A percentile compares a stretch with the other conserved stretches of the same genome.
Conservation (phyloP, 1,139 yeast species). For the Candida sojae region DNA sequence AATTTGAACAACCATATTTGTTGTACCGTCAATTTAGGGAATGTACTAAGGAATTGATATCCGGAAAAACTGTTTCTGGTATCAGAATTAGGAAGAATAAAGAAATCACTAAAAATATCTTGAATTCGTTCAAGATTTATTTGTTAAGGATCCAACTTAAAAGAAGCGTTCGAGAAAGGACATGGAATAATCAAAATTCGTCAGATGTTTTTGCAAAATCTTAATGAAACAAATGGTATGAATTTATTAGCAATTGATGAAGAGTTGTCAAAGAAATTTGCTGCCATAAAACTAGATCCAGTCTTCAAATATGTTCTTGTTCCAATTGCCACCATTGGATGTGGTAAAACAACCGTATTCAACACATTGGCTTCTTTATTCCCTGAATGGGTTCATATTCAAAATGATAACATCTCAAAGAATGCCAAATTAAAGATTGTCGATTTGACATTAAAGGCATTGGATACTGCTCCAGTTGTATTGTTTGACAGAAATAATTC, state of each 20-base stretch:
- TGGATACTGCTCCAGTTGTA: slow-evolving; percentile 44
- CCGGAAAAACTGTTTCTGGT: slow-evolving; percentile 36
- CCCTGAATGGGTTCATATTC: slow-evolving; percentile 75
- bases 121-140: slow-evolving; percentile 59
- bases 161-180: slow-evolving; percentile 51
- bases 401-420: slow-evolving; percentile 72
- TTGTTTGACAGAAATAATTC: slow-evolving; percentile 86
- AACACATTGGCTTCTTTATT: slow-evolving; percentile 57
- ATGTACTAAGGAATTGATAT: slow-evolving; percentile 66
- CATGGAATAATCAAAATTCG: slow-evolving; percentile 78
- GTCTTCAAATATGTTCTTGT: slow-evolving; percentile 58
- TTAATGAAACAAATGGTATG: slow-evolving; percentile 34
- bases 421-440: slow-evolving; percentile 56
- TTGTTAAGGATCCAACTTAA: slow-evolving; percentile 47
- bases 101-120: slow-evolving; percentile 67
- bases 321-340: slow-evolving; percentile 89
- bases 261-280: slow-evolving; percentile 16
- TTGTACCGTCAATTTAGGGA: slow-evolving; percentile 92
- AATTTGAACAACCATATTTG: slow-evolving; percentile 92
- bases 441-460: slow-evolving; percentile 44
- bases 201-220: slow-evolving; percentile 55
- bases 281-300: slow-evolving; percentile 10
- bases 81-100: slow-evolving; percentile 50
- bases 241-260: slow-evolving; percentile 27
- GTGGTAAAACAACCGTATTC: slow-evolving; percentile 91